These are phyloP conservation scores for Cladobotryum protrusum DNA, from an alignment of 2,329 filamentous ascomycete genomes.

Conservation along the genomic window DNA sequence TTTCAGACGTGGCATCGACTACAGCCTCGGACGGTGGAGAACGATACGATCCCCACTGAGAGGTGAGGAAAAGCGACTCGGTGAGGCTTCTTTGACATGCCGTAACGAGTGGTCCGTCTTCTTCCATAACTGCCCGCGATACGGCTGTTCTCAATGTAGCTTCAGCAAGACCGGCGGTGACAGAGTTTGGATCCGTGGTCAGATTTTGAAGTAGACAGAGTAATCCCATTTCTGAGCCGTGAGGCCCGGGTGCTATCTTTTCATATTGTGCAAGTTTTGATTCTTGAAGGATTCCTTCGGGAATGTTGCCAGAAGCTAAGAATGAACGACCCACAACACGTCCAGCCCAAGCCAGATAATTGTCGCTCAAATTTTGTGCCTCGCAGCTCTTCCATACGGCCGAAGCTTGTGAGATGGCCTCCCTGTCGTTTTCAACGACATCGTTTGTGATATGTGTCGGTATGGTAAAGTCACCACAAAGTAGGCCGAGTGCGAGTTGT, in stretches of 20 bases:
- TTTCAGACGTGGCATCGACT: slow-evolving; percentile 4
- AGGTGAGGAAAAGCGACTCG: slow-evolving; percentile 46
- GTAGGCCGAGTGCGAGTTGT: slow-evolving; percentile 61
- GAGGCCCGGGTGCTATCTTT: slow-evolving; percentile 40
- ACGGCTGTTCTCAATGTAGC: slow-evolving; percentile 52
- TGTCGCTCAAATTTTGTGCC: slow-evolving; percentile 53
- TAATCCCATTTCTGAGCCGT: slow-evolving; percentile 57
- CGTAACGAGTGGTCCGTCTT: slow-evolving; percentile 41
- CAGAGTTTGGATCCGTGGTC: slow-evolving; percentile 50
- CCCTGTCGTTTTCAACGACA: slow-evolving; percentile 60
- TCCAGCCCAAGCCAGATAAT: slow-evolving; percentile 80
- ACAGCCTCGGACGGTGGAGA: slow-evolving; percentile 47
- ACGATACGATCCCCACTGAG: slow-evolving; percentile 50
- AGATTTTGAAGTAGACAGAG: slow-evolving; percentile 56
- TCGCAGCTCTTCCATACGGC: slow-evolving; percentile 73
- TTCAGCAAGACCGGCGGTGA: slow-evolving; percentile 54
- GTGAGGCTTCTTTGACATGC: slow-evolving; percentile 48
- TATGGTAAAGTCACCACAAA: slow-evolving; percentile 68
- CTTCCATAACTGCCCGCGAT: slow-evolving; percentile 43
- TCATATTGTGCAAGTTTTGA: slow-evolving; percentile 48
- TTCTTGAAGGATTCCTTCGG: slow-evolving; percentile 54
- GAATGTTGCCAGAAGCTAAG: slow-evolving; percentile 64
- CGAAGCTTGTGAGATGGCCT: slow-evolving; percentile 55
- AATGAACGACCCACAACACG: slow-evolving; percentile 79
- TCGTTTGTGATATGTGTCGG: slow-evolving; percentile 46